phyloP scores from a whole-genome alignment of 306 rosid species.

The Ochetophila trinervis region DNA sequence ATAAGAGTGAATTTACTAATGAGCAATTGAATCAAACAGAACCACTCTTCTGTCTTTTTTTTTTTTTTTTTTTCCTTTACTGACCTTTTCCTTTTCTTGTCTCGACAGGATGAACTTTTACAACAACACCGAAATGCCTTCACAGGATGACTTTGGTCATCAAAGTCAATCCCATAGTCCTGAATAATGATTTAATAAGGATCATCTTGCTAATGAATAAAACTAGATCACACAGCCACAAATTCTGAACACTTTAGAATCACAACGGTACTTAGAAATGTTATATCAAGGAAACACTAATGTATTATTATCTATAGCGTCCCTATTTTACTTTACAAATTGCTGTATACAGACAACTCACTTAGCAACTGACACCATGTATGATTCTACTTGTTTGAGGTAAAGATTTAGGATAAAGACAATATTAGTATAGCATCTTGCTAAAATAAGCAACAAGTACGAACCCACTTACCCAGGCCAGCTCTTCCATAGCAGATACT shows the following conservation, averaged over 20 bases:
- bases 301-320: no score
- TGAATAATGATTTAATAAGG: conserved; percentile 29
- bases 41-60: neutral
- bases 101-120: conserved; percentile 67
- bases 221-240: neutral
- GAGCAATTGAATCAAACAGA: no score
- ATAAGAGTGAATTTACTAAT: no score
- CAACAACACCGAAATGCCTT: conserved; percentile 75
- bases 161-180: conserved; percentile 90
- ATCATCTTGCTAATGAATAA: conserved; percentile 10
- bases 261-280: neutral
- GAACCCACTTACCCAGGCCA: conserved; percentile 73
- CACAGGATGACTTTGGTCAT: conserved; percentile 65
- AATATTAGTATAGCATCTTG: no score
- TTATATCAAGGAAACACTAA: no score
- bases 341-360: no score
- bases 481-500: conserved; percentile 73
- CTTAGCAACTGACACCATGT: no score
- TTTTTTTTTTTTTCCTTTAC: neutral
- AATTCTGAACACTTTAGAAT: neutral
- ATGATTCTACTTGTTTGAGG: no score
- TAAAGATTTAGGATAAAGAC: no score
- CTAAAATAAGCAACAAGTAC: no score
- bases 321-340: no score
- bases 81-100: conserved; percentile 46